Evolutionary conservation across 2,329 filamentous ascomycete species (phyloP).

Genomic region (Plectosphaerella sp.): DNA sequence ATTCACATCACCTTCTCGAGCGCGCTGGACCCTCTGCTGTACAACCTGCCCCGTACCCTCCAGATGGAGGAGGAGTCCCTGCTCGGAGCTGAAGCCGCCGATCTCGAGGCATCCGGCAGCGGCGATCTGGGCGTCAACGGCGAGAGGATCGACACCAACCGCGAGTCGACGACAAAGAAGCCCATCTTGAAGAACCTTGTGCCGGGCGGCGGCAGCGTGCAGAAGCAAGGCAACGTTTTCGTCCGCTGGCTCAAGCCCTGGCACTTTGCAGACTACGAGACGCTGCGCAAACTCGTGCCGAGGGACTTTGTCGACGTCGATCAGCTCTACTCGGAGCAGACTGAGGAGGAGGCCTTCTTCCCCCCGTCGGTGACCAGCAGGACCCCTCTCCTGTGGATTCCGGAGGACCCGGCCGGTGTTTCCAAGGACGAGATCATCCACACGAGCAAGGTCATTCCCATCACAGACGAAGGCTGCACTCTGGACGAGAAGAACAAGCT

Average conservation of each 20-base stretch:
- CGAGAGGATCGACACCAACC: constrained; percentile 7
- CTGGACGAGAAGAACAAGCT: constrained; percentile 60
- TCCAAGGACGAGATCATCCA: constrained; percentile 74
- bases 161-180: constrained; percentile 12
- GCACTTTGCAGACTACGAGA: constrained; percentile 67
- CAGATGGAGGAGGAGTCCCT: constrained; percentile 36
- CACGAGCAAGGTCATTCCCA: constrained; percentile 65
- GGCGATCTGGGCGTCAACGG: constrained; percentile 2
- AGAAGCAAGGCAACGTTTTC: constrained; percentile 54
- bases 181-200: constrained; percentile 12
- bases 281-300: constrained; percentile 67
- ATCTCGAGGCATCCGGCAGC: not conserved
- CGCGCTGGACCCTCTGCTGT: constrained; percentile 67
- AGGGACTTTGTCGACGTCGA: constrained; percentile 39
- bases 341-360: constrained; percentile 66
- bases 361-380: constrained; percentile 63
- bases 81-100: constrained; percentile 5
- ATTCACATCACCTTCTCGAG: constrained; percentile 70
- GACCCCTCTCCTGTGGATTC: constrained; percentile 78
- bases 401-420: constrained; percentile 68
- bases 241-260: constrained; percentile 74
- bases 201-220: constrained; percentile 12
- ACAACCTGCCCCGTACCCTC: constrained; percentile 63
- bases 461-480: constrained; percentile 73
- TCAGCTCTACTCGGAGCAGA: constrained; percentile 56